Percentiles rank a stretch among this genome's conserved stretches.
Conservation (phyloP, 768 basidiomycete species). For the Mycena epipterygia region DNA sequence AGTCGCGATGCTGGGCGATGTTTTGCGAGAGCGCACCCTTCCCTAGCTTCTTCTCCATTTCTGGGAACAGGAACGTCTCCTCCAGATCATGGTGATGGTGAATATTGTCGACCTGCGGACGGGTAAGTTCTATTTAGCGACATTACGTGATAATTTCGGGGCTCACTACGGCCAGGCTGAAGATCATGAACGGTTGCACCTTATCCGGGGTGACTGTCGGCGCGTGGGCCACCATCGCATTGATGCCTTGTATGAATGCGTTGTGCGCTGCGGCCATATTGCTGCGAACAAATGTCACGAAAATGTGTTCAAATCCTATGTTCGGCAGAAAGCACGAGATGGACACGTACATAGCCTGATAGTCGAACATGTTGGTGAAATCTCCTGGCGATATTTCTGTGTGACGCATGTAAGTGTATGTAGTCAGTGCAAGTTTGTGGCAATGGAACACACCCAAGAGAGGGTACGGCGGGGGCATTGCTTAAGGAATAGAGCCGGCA, state of each 20-base stretch:
- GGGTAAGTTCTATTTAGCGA: too few relatives aligned
- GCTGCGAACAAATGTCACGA: too few relatives aligned
- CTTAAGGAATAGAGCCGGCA: too few relatives aligned
- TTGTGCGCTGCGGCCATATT: constrained; percentile 43
- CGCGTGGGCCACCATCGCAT: constrained; percentile 36
- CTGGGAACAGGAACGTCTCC: constrained; percentile 38
- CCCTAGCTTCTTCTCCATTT: constrained; percentile 35
- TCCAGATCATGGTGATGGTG: constrained; percentile 41
- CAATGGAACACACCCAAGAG: too few relatives aligned
- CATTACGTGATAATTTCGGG: too few relatives aligned
- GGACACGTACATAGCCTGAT: constrained; percentile 14
- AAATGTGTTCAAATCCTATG: background rate
- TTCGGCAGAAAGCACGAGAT: background rate
- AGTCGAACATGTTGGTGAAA: constrained; percentile 28
- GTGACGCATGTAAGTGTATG: too few relatives aligned
- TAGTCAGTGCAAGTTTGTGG: too few relatives aligned
- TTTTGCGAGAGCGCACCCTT: constrained; percentile 26
- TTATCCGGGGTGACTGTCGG: constrained; percentile 28
- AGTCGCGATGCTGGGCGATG: constrained; percentile 38
- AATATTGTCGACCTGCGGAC: constrained; percentile 23
- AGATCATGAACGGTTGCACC: constrained; percentile 36
- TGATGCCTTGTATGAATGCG: constrained; percentile 39
- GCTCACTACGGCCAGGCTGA: constrained; percentile 32
- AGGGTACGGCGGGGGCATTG: too few relatives aligned
- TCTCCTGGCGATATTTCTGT: constrained; percentile 26